phyloP scores from a whole-genome alignment of 1,284 basidiomycete species.

The Mycena sp. region DNA sequence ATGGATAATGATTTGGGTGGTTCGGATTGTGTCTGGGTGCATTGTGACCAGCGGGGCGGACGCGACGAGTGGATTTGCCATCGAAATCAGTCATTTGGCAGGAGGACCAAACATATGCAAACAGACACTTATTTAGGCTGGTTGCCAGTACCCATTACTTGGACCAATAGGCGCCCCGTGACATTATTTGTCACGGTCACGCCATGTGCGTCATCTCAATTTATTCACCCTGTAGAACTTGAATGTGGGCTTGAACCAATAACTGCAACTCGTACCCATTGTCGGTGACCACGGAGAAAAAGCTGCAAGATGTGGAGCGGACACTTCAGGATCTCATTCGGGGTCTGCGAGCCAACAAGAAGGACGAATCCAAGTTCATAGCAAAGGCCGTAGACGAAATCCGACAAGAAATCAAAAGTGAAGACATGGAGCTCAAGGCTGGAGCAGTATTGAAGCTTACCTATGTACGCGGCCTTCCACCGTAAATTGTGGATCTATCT shows the following conservation, averaged over 20 bases:
- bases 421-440: constrained; percentile 97
- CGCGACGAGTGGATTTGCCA: no score
- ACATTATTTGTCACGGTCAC: constrained; percentile 8
- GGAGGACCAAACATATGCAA: no score
- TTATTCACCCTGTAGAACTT: background rate
- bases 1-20: no score
- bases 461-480: constrained; percentile 94
- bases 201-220: constrained; percentile 5
- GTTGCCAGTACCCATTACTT: no score
- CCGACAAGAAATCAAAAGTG: constrained; percentile 88
- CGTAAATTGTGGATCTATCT: constrained; percentile 19
- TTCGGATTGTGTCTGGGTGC: no score
- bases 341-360: constrained; percentile 87
- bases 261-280: background rate
- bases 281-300: no score
- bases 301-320: constrained; percentile 81
- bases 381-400: constrained; percentile 89
- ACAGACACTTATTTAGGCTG: no score
- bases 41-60: no score
- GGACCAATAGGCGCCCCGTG: no score
- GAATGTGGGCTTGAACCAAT: constrained; percentile 9
- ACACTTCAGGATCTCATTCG: constrained; percentile 93
- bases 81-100: no score
- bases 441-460: constrained; percentile 95
- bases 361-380: constrained; percentile 85